Base-by-base conservation (phyloP, 805 yeast species). In the Danielia oregonensis region DNA sequence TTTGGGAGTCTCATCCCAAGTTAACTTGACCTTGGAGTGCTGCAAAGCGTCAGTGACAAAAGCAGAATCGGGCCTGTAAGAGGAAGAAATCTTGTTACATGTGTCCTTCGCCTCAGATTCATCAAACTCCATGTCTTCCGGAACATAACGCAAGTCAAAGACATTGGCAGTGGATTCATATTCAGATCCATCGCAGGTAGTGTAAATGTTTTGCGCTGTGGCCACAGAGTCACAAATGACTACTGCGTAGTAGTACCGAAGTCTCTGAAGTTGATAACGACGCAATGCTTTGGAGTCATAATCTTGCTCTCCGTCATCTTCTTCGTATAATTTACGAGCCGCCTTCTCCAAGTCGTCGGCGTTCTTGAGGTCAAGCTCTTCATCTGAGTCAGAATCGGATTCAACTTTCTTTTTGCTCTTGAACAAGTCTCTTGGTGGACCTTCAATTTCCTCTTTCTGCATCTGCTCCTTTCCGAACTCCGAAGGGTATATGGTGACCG, bases 1-100 rank as follows among this genome's bases (percentile, higher is more conserved):
- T 38, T 79, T 82, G 5, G 98, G 97, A 0, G 97, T 94, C 63
- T 91, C 97, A 60, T 93, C 98, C 98, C 98, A 93, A 0, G 97
- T 89, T 46, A 93, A 70, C 58, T 86, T 89, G 32, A 93, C 98
- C 52, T 89, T 93, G 11, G 97, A 89, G 55, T 88, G 96, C 57
- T 93, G 96, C 40, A 93, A 70, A 0, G 98, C 98, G 62, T 86
- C 97, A 3, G 98, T 93, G 19, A 86, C 85, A 59, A 93, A 93
- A 7, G 72, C 68, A 2, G 68, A 52, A 35, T 69, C 69, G 13
- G 98, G 98, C 46, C 78, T 80, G 60, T 93, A 93, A 31, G 75
- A 76, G 2, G 78, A 62, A 5, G 97, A 96, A 6, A 88, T 65
- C 42, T 76, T 75, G 15, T 65, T 62, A 62, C 97, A 86, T 21